Evolutionary conservation across 495 filamentous ascomycete species (phyloP).

Genomic region (Extremus antarcticus): DNA sequence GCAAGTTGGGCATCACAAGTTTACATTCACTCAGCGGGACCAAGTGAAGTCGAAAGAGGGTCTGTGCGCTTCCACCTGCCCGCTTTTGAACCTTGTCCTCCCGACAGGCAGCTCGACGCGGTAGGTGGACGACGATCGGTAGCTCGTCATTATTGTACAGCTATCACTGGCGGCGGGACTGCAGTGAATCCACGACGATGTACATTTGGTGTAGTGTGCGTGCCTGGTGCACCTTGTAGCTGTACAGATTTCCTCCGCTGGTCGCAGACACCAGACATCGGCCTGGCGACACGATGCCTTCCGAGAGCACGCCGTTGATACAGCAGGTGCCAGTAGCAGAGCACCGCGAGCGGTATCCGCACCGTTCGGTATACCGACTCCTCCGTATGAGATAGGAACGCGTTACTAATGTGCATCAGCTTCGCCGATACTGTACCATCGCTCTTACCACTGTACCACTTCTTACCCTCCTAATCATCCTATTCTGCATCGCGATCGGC

Average conservation of each 20-base stretch:
- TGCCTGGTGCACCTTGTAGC: not conserved
- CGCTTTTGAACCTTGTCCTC: too few relatives aligned
- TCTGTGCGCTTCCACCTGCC: too few relatives aligned
- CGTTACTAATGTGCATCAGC: not conserved
- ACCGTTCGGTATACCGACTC: conserved; percentile 49
- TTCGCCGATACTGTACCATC: conserved; percentile 65
- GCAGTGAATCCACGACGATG: not conserved
- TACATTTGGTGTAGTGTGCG: not conserved
- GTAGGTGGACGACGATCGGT: not conserved
- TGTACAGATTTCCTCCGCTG: not conserved
- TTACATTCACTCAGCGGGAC: not conserved
- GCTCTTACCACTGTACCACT: conserved; percentile 47
- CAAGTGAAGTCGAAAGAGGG: not conserved
- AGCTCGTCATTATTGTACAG: not conserved
- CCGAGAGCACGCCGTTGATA: conserved; percentile 52
- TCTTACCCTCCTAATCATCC: conserved; percentile 46
- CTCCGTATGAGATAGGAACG: not conserved
- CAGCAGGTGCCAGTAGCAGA: conserved; percentile 40
- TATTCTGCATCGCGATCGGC: conserved; percentile 40
- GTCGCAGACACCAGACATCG: not conserved
- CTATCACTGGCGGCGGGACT: not conserved
- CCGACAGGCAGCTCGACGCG: not conserved
- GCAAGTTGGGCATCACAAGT: too few relatives aligned
- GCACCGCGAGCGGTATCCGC: conserved; percentile 50
- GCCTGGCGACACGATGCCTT: conserved; percentile 34